Conservation (phyloP, 2,329 filamentous ascomycete genomes). For the Cercospora sojina region DNA sequence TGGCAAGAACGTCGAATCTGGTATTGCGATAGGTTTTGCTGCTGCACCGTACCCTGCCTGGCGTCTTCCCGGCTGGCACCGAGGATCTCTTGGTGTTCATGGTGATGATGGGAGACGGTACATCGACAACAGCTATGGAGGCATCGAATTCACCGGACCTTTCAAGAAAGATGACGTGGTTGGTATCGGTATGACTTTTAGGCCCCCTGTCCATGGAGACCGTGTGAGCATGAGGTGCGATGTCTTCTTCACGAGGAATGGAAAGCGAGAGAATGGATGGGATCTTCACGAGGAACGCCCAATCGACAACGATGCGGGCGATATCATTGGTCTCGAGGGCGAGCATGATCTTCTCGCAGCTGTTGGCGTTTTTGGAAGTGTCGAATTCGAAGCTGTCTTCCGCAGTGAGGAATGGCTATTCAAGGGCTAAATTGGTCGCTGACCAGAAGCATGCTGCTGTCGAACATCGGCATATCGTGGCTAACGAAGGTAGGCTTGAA, state of each 20-base stretch:
- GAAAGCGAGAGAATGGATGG: constrained; percentile 61
- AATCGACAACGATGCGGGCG: constrained; percentile 57
- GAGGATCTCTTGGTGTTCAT: constrained; percentile 72
- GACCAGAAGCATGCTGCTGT: background rate
- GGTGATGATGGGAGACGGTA: constrained; percentile 75
- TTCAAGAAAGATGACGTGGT: constrained; percentile 67
- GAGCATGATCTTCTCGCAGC: constrained; percentile 68
- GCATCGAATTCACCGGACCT: constrained; percentile 63
- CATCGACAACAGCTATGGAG: constrained; percentile 72
- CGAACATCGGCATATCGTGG: background rate
- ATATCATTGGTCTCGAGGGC: constrained; percentile 62
- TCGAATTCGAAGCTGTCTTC: constrained; percentile 62
- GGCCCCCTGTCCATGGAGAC: constrained; percentile 27
- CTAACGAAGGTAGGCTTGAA: background rate
- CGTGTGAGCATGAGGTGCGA: constrained; percentile 49
- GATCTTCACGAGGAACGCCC: constrained; percentile 74
- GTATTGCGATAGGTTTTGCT: constrained; percentile 67
- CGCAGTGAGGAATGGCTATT: constrained; percentile 37
- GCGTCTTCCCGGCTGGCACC: constrained; percentile 77
- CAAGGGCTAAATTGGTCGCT: constrained; percentile 12
- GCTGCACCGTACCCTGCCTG: constrained; percentile 76
- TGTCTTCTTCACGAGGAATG: constrained; percentile 71
- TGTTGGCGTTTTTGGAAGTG: constrained; percentile 68
- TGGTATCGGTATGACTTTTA: constrained; percentile 69
- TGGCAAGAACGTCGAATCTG: constrained; percentile 46